Evolutionary conservation across 352 stramenopile species (phyloP), one percentile per base, ranked within the genome.

Genomic region (Pythium rhizo-oryzae): DNA sequence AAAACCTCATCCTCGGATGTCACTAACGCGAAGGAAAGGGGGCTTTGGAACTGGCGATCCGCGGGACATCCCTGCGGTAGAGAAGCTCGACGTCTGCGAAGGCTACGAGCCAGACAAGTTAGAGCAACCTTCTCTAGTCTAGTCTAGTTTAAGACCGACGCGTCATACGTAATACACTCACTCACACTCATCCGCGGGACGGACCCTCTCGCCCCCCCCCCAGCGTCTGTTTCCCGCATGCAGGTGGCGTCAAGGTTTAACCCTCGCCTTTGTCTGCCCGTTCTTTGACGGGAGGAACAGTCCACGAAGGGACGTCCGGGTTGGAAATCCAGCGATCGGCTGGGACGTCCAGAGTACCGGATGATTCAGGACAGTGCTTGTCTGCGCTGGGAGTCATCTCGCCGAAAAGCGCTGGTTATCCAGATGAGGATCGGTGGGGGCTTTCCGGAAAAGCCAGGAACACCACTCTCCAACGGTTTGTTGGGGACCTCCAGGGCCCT

Each of bases 31-130:
- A 28, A 19, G 41, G 56, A 57, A 39, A 16, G 11, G 1, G 55
- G 1, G 55, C 8, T 23, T 41, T 13, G 28, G 57, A 63, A 63
- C 57, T 63, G 57, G 57, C 57, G 57, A 55, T 63, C 28, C 44
- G 46, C 11, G 19, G n/a, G 28, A 33, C 28, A n/a, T n/a, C n/a
- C n/a, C n/a, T n/a, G n/a, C n/a, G n/a, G n/a, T n/a, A n/a, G n/a
- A n/a, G n/a, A n/a, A n/a, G n/a, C n/a, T n/a, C n/a, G n/a, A n/a
- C n/a, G n/a, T n/a, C n/a, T n/a, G n/a, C n/a, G n/a, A n/a, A n/a
- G n/a, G n/a, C n/a, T n/a, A n/a, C n/a, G n/a, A n/a, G n/a, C n/a
- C n/a, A n/a, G n/a, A n/a, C n/a, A n/a, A n/a, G n/a, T n/a, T n/a
- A n/a, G n/a, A n/a, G n/a, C n/a, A n/a, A n/a, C n/a, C n/a, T n/a